Base-by-base conservation (phyloP, 2,329 filamentous ascomycete species). In the Fusarium sterilihyphosum region DNA sequence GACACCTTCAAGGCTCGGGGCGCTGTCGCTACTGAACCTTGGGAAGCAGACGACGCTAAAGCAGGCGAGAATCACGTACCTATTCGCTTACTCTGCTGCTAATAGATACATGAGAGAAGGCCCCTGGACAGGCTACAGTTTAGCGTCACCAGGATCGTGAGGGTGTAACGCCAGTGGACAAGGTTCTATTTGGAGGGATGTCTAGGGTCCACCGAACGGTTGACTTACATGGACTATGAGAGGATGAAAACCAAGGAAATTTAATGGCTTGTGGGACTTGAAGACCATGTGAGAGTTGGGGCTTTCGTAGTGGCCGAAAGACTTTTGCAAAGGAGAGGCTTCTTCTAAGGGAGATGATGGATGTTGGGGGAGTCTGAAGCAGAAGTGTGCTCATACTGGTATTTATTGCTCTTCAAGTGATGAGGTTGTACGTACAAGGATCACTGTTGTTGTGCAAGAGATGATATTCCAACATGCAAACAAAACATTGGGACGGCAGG, bases 101-200 rank as follows among this genome's bases (percentile, higher is more conserved):
- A 65, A 74, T 71, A 67, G 60, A 53, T 73, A 71, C 71, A 63
- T 67, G 52, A 31, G 47, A 26, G 33, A 54, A 50, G 65, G 59
- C 73, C 73, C 70, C 70, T 76, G 60, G 43, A 62, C 65, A 61
- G 65, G 69, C 77, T 73, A 70, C 57, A 59, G 31, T 26, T 64
- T 78, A 78, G 76, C 75, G 73, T 67, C 65, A 60, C 72, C 33
- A 66, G 72, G 49, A 49, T 74, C 65, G 60, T 53, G 72, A 78
- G 73, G 77, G 73, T 78, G 76, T 75, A 78, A 78, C 75, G 72
- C 73, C 72, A 78, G 73, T 78, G 75, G 75, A 72, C 75, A 76
- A 70, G 76, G 73, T 71, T 75, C 67, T 49, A 63, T 63, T 61
- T 58, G 53, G 67, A 71, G 52, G 65, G 65, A 65, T 70, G 67